Evolutionary conservation across 495 filamentous ascomycete genomes (phyloP).

Genomic region (Trichocladium uniseriatum): DNA sequence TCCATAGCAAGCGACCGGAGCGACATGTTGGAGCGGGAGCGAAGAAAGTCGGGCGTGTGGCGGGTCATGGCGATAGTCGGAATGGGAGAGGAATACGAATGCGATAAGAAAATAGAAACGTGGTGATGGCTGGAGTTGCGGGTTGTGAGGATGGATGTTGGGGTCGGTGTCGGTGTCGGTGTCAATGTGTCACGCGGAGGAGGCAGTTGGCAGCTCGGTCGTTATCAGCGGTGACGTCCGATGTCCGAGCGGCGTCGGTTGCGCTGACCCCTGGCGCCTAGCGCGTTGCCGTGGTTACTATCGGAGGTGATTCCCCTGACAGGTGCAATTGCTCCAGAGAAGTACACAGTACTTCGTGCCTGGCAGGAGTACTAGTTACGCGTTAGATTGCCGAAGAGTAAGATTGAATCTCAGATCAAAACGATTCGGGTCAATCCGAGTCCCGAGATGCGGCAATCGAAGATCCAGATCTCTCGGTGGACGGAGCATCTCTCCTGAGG

Average conservation of each 20-base stretch:
- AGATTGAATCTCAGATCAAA: too few species aligned
- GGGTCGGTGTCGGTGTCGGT: neutral
- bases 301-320: neutral
- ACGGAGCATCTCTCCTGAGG: too few species aligned
- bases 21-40: conserved; percentile 34
- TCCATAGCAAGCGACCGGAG: conserved; percentile 27
- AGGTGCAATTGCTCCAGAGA: too few species aligned
- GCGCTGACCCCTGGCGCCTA: neutral
- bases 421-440: too few species aligned
- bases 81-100: neutral
- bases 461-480: too few species aligned
- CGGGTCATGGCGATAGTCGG: conserved; percentile 25
- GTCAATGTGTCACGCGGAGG: neutral
- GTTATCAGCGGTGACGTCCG: neutral
- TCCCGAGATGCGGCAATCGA: too few species aligned
- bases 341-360: too few species aligned
- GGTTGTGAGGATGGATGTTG: neutral
- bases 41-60: conserved; percentile 34
- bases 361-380: too few species aligned
- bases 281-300: neutral
- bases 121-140: too few species aligned
- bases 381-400: too few species aligned
- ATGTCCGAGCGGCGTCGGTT: neutral
- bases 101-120: too few species aligned
- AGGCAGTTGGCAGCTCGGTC: neutral